Evolutionary conservation across 2,329 filamentous ascomycete genomes (phyloP).

Genomic region (Ilyonectria destructans): DNA sequence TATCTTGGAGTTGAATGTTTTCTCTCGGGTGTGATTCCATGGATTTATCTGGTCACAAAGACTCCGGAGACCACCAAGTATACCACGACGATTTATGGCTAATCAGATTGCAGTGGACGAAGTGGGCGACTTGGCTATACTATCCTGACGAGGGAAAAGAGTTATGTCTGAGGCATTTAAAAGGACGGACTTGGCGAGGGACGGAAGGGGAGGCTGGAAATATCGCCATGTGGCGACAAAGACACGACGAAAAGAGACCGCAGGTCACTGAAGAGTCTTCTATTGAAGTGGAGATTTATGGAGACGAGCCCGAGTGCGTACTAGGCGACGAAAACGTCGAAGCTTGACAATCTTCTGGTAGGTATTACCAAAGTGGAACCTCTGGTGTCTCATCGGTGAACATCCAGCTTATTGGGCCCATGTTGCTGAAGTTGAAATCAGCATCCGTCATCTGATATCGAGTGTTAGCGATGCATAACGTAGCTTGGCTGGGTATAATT

Average conservation of each 20-base stretch:
- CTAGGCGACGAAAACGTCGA: not conserved
- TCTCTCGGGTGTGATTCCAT: not conserved
- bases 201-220: constrained; percentile 38
- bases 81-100: not conserved
- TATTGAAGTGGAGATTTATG: not conserved
- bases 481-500: not conserved
- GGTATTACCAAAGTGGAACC: constrained; percentile 9
- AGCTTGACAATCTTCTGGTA: not conserved
- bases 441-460: constrained; percentile 16
- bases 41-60: no score
- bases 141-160: constrained; percentile 64
- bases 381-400: not conserved
- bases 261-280: not conserved
- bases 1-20: not conserved
- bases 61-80: no score
- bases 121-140: constrained; percentile 72
- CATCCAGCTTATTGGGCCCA: constrained; percentile 16
- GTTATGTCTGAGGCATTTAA: constrained; percentile 66
- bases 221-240: constrained; percentile 37
- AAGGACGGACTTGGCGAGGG: constrained; percentile 68
- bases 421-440: constrained; percentile 13
- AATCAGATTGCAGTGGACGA: constrained; percentile 56
- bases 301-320: no score
- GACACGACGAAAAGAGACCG: not conserved
- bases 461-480: not conserved